Percentiles rank a stretch among this genome's conserved stretches.
These are phyloP conservation scores for Podaxis carcinomalis DNA, from an alignment of 768 basidiomycete species.

Conservation along the genomic window DNA sequence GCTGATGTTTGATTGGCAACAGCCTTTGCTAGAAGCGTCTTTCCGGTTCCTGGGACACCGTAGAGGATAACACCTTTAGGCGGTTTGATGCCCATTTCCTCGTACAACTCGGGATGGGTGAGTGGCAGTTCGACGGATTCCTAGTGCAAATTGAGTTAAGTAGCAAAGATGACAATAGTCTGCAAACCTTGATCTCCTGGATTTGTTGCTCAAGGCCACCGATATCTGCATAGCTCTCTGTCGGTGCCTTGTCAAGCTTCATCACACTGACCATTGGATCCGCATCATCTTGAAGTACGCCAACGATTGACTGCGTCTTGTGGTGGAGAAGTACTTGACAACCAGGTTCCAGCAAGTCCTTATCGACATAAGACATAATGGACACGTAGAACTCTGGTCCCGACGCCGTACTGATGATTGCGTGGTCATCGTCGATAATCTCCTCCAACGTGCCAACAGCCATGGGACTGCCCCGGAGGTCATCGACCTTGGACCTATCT, in stretches of 20 bases:
- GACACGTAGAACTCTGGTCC: constrained; percentile 97
- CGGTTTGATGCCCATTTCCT: constrained; percentile 99
- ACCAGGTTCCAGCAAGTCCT: constrained; percentile 93
- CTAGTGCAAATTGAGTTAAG: constrained; percentile 31
- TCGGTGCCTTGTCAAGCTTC: constrained; percentile 99
- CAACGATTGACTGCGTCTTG: constrained; percentile 92
- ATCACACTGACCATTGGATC: constrained; percentile 97
- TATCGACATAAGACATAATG: constrained; percentile 98
- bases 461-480: constrained; percentile 93
- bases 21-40: constrained; percentile 95
- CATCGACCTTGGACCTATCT: constrained; percentile 90
- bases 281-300: constrained; percentile 91
- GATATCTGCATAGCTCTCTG: constrained; percentile 97
- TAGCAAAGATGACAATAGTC: background rate
- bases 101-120: constrained; percentile 97
- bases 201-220: constrained; percentile 97
- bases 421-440: constrained; percentile 97
- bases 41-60: constrained; percentile 97
- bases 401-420: constrained; percentile 93
- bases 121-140: constrained; percentile 98
- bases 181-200: constrained; percentile 91
- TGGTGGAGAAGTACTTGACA: constrained; percentile 95
- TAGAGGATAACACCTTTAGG: constrained; percentile 99
- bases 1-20: constrained; percentile 98
- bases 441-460: constrained; percentile 98